These are phyloP conservation scores for Cladophialophora yegresii DNA, from an alignment of 2,329 filamentous ascomycete genomes.

Conservation along the genomic window DNA sequence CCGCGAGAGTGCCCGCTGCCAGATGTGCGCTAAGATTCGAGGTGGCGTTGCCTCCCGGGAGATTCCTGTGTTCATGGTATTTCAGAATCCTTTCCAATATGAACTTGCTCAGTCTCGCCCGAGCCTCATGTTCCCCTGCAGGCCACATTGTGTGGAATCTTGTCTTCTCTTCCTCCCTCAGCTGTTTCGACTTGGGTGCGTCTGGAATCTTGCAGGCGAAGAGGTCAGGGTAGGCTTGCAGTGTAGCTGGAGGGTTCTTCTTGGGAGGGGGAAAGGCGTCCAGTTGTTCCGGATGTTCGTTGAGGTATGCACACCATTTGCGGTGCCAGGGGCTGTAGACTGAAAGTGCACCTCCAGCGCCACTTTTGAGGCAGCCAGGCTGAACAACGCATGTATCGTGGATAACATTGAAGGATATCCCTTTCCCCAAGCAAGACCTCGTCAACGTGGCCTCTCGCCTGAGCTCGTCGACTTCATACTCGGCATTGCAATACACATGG, in stretches of 20 bases:
- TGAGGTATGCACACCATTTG: slow-evolving; percentile 72
- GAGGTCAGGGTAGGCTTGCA: slow-evolving; percentile 55
- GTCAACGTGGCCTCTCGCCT: slow-evolving; percentile 72
- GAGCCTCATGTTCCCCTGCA: slow-evolving; percentile 72
- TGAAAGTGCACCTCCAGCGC: slow-evolving; percentile 73
- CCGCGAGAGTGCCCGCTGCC: slow-evolving; percentile 66
- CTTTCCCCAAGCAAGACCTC: slow-evolving; percentile 60
- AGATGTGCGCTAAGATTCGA: slow-evolving; percentile 72
- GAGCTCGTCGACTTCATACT: slow-evolving; percentile 90
- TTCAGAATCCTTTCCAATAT: slow-evolving; percentile 62
- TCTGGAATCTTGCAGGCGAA: slow-evolving; percentile 65
- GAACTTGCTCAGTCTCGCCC: slow-evolving; percentile 65
- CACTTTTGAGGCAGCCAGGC: slow-evolving; percentile 66
- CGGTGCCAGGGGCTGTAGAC: slow-evolving; percentile 84
- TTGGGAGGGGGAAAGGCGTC: slow-evolving; percentile 61
- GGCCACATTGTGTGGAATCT: slow-evolving; percentile 67
- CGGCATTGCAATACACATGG: slow-evolving; percentile 79
- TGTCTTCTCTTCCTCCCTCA: slow-evolving; percentile 61
- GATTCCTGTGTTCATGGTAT: slow-evolving; percentile 68
- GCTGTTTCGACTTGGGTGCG: slow-evolving; percentile 63
- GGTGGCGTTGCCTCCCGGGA: slow-evolving; percentile 64
- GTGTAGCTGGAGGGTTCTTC: slow-evolving; percentile 55
- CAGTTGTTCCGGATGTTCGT: slow-evolving; percentile 68
- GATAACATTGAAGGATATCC: slow-evolving; percentile 68
- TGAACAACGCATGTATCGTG: slow-evolving; percentile 83